phyloP scores from a whole-genome alignment of 768 basidiomycete species.

The Podaxis sp. region DNA sequence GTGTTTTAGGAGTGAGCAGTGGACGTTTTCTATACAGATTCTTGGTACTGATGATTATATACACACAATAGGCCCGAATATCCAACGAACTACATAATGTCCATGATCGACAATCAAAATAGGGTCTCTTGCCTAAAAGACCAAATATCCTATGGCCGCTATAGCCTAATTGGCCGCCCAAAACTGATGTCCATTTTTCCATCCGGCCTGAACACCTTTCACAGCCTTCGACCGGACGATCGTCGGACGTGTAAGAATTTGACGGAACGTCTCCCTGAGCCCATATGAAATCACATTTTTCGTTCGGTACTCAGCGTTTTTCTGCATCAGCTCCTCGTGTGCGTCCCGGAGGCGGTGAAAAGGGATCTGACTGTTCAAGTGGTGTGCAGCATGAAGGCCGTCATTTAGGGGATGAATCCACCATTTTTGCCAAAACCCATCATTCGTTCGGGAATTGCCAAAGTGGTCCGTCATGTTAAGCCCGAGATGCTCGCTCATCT shows the following conservation, averaged over 20 bases:
- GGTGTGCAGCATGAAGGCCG: constrained; percentile 8
- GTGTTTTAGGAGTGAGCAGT: neutral
- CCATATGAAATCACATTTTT: constrained; percentile 7
- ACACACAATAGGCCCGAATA: neutral
- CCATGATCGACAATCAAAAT: neutral
- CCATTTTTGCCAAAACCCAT: constrained; percentile 8
- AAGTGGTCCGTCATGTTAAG: constrained; percentile 12
- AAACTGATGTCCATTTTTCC: constrained; percentile 8
- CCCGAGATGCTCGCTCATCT: constrained; percentile 9
- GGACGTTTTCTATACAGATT: too few relatives aligned
- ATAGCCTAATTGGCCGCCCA: neutral
- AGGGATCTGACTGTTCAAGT: constrained; percentile 8
- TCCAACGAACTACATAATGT: neutral
- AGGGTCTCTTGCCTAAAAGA: neutral
- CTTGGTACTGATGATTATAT: neutral
- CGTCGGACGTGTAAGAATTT: constrained; percentile 1
- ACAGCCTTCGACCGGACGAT: constrained; percentile 2
- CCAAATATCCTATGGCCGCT: neutral
- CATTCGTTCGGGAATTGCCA: constrained; percentile 10
- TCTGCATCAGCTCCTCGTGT: constrained; percentile 6
- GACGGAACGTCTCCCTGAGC: constrained; percentile 5
- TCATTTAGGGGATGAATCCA: constrained; percentile 10
- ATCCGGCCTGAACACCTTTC: neutral
- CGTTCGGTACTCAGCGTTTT: neutral
- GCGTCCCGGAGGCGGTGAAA: constrained; percentile 6